These are phyloP conservation scores for Tylopilus cervinicoccineus DNA, from an alignment of 768 basidiomycete species.

Conservation along the genomic window DNA sequence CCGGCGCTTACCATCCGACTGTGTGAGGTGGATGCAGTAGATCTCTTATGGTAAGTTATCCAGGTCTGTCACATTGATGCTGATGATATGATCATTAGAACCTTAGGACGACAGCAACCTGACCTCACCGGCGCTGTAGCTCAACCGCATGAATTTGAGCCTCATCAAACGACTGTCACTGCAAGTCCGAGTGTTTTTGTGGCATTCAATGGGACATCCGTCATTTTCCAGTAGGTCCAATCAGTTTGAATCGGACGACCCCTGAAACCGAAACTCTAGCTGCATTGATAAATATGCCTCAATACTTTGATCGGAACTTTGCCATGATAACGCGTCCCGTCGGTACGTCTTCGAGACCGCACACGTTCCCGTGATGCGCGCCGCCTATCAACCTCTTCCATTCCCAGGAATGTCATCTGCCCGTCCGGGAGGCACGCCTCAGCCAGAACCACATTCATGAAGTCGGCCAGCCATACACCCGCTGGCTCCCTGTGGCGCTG, in stretches of 20 bases:
- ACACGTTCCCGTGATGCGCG: not conserved
- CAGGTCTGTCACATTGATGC: not conserved
- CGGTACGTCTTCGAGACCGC: not conserved
- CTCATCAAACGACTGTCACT: no score
- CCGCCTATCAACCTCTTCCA: not conserved
- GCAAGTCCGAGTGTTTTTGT: no score
- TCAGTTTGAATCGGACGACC: not conserved
- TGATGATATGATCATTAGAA: not conserved
- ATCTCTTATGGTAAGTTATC: not conserved
- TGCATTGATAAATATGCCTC: not conserved
- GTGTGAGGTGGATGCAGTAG: not conserved
- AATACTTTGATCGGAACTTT: not conserved
- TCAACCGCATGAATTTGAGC: no score
- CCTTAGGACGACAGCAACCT: not conserved
- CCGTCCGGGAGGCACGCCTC: not conserved
- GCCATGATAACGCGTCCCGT: not conserved
- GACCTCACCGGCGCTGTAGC: not conserved
- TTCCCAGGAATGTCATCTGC: not conserved
- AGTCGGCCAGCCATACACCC: not conserved
- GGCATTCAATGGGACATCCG: not conserved
- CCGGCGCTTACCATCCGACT: not conserved
- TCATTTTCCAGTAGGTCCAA: not conserved
- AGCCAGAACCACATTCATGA: not conserved
- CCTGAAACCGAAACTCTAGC: not conserved
- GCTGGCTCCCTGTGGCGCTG: not conserved